Evolutionary conservation across 2,329 filamentous ascomycete genomes (phyloP).

Genomic region (Colletotrichum agaves): DNA sequence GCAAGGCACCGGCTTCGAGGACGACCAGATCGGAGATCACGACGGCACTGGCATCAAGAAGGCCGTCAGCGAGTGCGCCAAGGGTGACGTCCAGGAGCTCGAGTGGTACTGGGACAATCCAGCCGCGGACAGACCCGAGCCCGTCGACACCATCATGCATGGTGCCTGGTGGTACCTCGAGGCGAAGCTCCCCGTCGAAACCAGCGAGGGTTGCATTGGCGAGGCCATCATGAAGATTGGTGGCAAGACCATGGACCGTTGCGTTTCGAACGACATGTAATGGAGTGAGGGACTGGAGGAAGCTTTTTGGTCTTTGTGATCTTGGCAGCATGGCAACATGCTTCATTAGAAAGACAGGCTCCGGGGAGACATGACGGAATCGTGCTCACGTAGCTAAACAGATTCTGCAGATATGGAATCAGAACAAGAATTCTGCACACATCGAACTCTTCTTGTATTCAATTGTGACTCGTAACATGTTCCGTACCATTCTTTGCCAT

Average conservation of each 20-base stretch:
- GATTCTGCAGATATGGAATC: too few relatives aligned
- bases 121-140: background rate
- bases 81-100: background rate
- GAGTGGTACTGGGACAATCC: constrained; percentile 15
- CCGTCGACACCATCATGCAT: background rate
- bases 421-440: constrained; percentile 6
- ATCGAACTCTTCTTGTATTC: background rate
- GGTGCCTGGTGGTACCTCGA: constrained; percentile 9
- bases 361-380: background rate
- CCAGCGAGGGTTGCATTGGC: constrained; percentile 6
- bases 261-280: background rate
- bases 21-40: constrained; percentile 16
- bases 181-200: background rate
- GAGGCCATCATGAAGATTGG: background rate
- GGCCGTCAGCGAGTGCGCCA: constrained; percentile 3
- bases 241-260: background rate
- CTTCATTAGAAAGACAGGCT: background rate
- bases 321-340: background rate
- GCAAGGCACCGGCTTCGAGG: constrained; percentile 10
- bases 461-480: background rate
- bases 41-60: constrained; percentile 11
- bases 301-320: too few relatives aligned
- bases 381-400: too few relatives aligned
- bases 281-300: too few relatives aligned
- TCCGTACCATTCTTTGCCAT: too few relatives aligned